phyloP scores from a whole-genome alignment of 2,329 filamentous ascomycete genomes.

The Colletotrichum filicis region DNA sequence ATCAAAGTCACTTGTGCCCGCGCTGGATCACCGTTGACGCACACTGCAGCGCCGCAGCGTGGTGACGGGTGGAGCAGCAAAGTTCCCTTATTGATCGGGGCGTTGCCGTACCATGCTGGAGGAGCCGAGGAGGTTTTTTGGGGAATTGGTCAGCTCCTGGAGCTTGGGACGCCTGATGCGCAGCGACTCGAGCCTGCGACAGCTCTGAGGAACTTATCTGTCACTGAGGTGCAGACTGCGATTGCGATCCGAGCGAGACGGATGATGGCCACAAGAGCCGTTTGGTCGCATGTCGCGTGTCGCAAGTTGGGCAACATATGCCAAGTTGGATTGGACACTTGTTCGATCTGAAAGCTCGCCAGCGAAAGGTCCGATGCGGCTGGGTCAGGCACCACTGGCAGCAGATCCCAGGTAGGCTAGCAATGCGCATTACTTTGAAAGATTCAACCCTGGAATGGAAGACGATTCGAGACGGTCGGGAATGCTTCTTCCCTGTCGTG shows the following conservation, averaged over 20 bases:
- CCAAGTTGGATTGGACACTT: conserved; percentile 4
- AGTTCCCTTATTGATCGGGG: conserved; percentile 19
- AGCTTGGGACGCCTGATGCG: conserved; percentile 31
- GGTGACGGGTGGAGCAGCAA: conserved; percentile 12
- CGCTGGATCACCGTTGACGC: conserved; percentile 3
- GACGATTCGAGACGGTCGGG: conserved; percentile 30
- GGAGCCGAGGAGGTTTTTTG: not conserved
- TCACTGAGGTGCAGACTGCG: conserved; percentile 29
- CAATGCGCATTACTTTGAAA: conserved; percentile 28
- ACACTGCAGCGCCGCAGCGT: conserved; percentile 2
- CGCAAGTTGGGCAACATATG: conserved; percentile 5
- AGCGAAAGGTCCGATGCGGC: conserved; percentile 11
- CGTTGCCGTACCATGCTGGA: not conserved
- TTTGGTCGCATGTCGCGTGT: conserved; percentile 14
- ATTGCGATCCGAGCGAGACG: conserved; percentile 14
- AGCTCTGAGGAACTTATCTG: conserved; percentile 5
- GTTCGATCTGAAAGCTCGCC: not conserved
- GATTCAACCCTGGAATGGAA: conserved; percentile 31
- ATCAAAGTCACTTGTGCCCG: not conserved
- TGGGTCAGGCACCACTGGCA: conserved; percentile 11
- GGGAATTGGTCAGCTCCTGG: conserved; percentile 2
- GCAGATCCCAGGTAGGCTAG: conserved; percentile 23
- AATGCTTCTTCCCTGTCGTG: conserved; percentile 32
- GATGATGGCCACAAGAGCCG: not conserved
- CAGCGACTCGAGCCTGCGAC: conserved; percentile 10